Percentiles rank a stretch among this genome's conserved stretches.
Evolutionary conservation across 768 basidiomycete genomes (phyloP).

Genomic region (Pisolithus albus): DNA sequence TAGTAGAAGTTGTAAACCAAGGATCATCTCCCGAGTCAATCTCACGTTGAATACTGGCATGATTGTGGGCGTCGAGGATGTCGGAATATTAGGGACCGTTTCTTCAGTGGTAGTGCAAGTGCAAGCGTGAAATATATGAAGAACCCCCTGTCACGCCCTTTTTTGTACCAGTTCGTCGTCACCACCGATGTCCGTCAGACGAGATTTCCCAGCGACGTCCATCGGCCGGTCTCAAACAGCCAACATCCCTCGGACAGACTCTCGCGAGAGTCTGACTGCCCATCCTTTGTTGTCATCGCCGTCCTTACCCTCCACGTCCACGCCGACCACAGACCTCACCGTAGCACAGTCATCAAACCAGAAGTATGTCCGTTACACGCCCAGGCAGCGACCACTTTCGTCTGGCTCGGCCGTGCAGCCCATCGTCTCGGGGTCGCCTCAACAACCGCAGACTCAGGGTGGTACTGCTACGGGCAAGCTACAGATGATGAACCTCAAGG

Average conservation of each 20-base stretch:
- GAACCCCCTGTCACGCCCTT: no score
- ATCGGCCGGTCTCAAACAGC: constrained; percentile 46
- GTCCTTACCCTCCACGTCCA: constrained; percentile 75
- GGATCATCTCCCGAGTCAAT: no score
- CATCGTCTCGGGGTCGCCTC: constrained; percentile 29
- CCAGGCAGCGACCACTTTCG: constrained; percentile 55
- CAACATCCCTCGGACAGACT: constrained; percentile 35
- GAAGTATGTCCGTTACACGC: constrained; percentile 73
- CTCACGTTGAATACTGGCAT: no score
- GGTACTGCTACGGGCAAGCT: constrained; percentile 62
- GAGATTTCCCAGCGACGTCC: constrained; percentile 48
- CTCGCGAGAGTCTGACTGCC: constrained; percentile 43
- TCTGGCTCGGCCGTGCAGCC: constrained; percentile 38
- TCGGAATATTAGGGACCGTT: no score
- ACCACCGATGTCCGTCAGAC: constrained; percentile 28
- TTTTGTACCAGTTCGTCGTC: no score
- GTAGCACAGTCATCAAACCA: constrained; percentile 20
- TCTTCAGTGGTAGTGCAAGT: no score
- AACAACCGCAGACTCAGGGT: constrained; percentile 37
- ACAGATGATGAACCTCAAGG: constrained; percentile 67
- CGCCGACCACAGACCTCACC: not conserved
- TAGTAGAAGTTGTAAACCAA: no score
- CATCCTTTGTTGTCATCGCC: constrained; percentile 21
- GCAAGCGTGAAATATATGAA: no score
- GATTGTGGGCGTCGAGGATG: no score